A percentile compares a stretch with the other conserved stretches of the same genome.
Evolutionary conservation across 2,329 filamentous ascomycete genomes (phyloP).

Genomic region (Aspergillus carbonarius): DNA sequence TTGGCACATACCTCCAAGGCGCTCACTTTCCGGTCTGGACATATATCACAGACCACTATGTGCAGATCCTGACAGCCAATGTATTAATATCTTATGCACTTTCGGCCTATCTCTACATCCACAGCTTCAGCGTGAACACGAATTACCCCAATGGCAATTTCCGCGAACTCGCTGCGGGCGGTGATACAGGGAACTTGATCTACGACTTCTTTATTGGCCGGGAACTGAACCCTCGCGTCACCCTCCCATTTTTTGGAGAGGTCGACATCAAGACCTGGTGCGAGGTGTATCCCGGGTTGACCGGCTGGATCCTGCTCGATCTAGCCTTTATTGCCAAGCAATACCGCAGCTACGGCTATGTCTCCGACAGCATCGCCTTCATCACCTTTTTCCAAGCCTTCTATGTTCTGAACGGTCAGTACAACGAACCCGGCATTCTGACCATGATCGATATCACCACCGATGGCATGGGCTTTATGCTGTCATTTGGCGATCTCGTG

Average conservation of each 20-base stretch:
- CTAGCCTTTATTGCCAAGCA: conserved; percentile 79
- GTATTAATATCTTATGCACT: conserved; percentile 70
- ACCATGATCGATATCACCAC: conserved; percentile 90
- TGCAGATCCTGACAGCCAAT: conserved; percentile 78
- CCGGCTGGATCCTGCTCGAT: conserved; percentile 82
- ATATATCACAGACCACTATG: conserved; percentile 84
- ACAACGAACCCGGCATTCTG: conserved; percentile 79
- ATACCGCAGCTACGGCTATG: conserved; percentile 74
- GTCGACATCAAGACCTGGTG: conserved; percentile 84
- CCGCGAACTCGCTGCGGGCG: conserved; percentile 76
- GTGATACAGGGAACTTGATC: conserved; percentile 74
- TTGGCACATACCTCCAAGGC: conserved; percentile 72
- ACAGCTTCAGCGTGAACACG: conserved; percentile 68
- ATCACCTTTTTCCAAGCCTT: conserved; percentile 71
- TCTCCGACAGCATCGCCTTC: conserved; percentile 80
- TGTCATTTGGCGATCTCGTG: conserved; percentile 82
- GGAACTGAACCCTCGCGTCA: conserved; percentile 82
- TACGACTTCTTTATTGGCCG: conserved; percentile 96
- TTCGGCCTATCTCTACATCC: conserved; percentile 73
- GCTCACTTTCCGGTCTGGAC: conserved; percentile 81
- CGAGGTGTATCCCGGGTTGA: conserved; percentile 81
- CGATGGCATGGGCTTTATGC: conserved; percentile 91
- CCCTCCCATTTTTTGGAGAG: conserved; percentile 53
- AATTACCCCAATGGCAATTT: conserved; percentile 62
- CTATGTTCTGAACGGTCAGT: conserved; percentile 78